A percentile compares a stretch with the other conserved stretches of the same genome.
phyloP scores from a whole-genome alignment of 2,329 filamentous ascomycete species.

The Byssochlamys sp. region DNA sequence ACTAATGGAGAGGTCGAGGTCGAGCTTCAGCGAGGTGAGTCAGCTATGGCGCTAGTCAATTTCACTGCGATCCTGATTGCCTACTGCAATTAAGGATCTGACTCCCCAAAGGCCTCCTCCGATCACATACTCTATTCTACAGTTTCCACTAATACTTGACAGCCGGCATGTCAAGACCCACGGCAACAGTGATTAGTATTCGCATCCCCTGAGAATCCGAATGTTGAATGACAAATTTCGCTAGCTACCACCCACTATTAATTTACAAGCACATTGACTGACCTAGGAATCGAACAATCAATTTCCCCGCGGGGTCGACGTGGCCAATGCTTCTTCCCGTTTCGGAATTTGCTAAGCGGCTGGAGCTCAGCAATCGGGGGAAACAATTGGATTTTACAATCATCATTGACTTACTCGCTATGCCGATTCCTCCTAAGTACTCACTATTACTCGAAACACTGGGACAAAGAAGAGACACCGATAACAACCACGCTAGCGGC shows the following conservation, averaged over 20 bases:
- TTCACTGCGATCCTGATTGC: background rate
- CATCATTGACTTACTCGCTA: too few species aligned
- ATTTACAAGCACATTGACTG: background rate
- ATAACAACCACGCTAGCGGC: background rate
- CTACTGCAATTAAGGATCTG: background rate
- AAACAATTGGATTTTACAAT: background rate
- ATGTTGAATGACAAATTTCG: background rate
- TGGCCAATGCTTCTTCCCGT: background rate
- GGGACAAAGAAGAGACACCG: background rate
- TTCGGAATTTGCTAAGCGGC: background rate
- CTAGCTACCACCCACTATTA: background rate
- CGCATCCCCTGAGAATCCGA: background rate
- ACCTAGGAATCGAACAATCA: too few species aligned
- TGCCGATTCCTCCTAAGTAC: too few species aligned
- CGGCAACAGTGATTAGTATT: background rate
- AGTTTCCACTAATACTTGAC: background rate
- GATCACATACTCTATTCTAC: background rate
- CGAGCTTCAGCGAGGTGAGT: background rate
- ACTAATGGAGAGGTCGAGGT: background rate
- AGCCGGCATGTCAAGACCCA: background rate
- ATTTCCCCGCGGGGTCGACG: background rate
- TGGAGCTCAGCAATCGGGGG: background rate
- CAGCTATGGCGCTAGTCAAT: background rate
- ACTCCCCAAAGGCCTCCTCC: background rate
- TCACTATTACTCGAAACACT: background rate